Base-by-base conservation (phyloP, 768 basidiomycete genomes). In the Dentipellis fragilis region DNA sequence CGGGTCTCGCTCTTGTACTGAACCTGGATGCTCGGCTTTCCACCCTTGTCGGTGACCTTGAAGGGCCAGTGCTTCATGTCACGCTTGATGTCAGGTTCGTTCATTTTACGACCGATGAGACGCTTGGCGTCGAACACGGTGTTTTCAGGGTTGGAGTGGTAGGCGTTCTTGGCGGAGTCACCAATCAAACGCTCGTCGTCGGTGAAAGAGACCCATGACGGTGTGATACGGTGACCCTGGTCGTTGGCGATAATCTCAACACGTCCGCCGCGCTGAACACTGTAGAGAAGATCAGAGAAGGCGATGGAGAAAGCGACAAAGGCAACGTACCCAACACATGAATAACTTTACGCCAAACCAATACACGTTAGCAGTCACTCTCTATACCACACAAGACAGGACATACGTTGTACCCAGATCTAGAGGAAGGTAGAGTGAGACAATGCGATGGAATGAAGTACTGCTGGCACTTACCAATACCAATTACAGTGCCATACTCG, bases 121-220 rank as follows among this genome's bases (percentile, higher is more conserved):
- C 93, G 91, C 67, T 96, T 98, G 56, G 93, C 93, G 70, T 96
- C 93, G 65, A 96, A 97, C 56, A 96, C 87, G 10, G 93, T 96
- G 74, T 98, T 98, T 62, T 79, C 64, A 17, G 95, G 92, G 73
- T 98, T 92, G 47, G 87, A 78, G 70, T 91, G 85, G 74, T 84
- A 92, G 34, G 93, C 92, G 68, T 99, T 98, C 76, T 99, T 99
- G 46, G 95, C 95, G 57, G 84, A 80, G 70, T 99, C 95, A 65
- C 96, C 95, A 65, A 99, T 89, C 73, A 83, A 72, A 59, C 81
- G 77, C 67, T 83, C 81, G 34, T 75, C 74, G 62, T 81, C 81
- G 56, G 73, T 72, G 73, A 83, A 82, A 47, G 74, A 71, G 58
- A 83, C 80, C 72, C 80, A 83, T 56, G 81, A 82, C 17, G 81